Percentiles rank a stretch among this genome's conserved stretches.
phyloP scores from a whole-genome alignment of 2,329 filamentous ascomycete species.

The Pyrenophora tritici-repentis region DNA sequence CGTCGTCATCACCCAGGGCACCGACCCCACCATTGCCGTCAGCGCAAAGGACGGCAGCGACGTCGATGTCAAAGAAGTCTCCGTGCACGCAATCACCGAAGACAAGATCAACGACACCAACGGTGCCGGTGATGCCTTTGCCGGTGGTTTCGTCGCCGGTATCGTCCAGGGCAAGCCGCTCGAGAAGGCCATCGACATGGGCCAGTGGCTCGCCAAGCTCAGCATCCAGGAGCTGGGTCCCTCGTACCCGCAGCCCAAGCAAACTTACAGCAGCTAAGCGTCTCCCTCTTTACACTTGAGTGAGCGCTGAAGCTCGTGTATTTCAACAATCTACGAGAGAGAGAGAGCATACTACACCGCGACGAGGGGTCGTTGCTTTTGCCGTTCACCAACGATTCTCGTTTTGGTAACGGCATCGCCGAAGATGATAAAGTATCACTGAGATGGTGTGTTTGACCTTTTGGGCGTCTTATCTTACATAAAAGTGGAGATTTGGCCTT shows the following conservation, averaged over 20 bases:
- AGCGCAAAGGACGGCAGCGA: slow-evolving; percentile 68
- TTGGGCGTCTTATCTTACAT: slow-evolving; percentile 5
- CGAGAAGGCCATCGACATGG: slow-evolving; percentile 81
- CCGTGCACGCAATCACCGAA: slow-evolving; percentile 77
- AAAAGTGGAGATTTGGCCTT: slow-evolving; percentile 19
- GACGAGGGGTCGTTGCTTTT: slow-evolving; percentile 4
- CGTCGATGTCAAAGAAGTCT: slow-evolving; percentile 72
- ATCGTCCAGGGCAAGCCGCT: slow-evolving; percentile 83
- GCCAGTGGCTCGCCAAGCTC: slow-evolving; percentile 92
- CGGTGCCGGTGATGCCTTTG: slow-evolving; percentile 95
- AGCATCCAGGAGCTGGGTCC: slow-evolving; percentile 95
- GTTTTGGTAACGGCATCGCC: neutral
- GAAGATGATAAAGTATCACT: neutral
- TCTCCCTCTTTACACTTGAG: slow-evolving; percentile 12
- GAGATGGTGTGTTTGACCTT: neutral
- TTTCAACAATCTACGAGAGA: slow-evolving; percentile 50
- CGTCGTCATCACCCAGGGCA: slow-evolving; percentile 94
- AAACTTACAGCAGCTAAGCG: slow-evolving; percentile 48
- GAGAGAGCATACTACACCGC: slow-evolving; percentile 18
- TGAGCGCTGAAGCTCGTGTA: slow-evolving; percentile 46
- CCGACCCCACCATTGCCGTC: slow-evolving; percentile 84
- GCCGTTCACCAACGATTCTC: neutral
- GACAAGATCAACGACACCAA: slow-evolving; percentile 93
- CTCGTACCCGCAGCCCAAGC: slow-evolving; percentile 65
- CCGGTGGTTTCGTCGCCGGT: slow-evolving; percentile 89